Conservation (phyloP, 176 grass and related monocot species). For the Hordeum vulgare region MorexV3_pseudomolecules_assembly NC_058524.1:367654928-367655427, state of each 20-base stretch:
- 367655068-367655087: background rate
- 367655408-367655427: no score
- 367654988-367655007: background rate
- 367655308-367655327: no score
- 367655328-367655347: background rate
- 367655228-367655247: slow-evolving; percentile 10
- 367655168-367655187: slow-evolving; percentile 3
- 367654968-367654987: background rate
- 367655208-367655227: slow-evolving; percentile 36
- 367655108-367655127: background rate
- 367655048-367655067: slow-evolving; percentile 28
- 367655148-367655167: slow-evolving; percentile 14
- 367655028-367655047: slow-evolving; percentile 8
- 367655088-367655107: background rate
- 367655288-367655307: background rate
- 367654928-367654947: background rate
- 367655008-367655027: background rate
- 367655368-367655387: no score
- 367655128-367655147: background rate
- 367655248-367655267: background rate
- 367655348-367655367: no score
- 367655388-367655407: no score
- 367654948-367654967: background rate
- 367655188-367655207: slow-evolving; percentile 45
- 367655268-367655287: background rate